Conservation (phyloP, 2,329 filamentous ascomycete genomes). For the Xylariaceae sp. region DNA sequence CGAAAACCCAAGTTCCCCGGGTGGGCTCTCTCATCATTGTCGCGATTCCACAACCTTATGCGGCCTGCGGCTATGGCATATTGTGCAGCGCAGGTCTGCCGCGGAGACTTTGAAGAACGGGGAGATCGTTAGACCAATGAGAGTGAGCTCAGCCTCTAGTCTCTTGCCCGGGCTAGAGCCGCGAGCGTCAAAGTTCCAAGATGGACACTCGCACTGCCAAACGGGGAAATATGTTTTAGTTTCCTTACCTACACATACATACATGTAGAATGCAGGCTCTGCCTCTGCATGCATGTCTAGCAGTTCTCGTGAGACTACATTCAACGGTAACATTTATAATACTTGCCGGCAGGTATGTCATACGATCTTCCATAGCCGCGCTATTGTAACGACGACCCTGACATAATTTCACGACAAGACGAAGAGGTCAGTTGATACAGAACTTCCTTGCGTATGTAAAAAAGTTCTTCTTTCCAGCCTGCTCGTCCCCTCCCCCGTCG, state of each 20-base stretch:
- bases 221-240: not conserved
- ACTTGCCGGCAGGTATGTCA: not conserved
- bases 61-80: not conserved
- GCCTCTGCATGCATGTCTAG: not conserved
- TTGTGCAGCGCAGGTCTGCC: not conserved
- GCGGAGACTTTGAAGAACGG: not conserved
- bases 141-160: not conserved
- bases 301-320: not conserved
- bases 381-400: not conserved
- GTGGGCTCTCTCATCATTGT: not conserved
- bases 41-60: not conserved
- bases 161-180: not conserved
- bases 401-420: not conserved
- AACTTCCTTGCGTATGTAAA: not conserved
- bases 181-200: not conserved
- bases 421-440: not conserved
- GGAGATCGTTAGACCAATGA: not conserved
- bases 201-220: not conserved
- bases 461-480: not conserved
- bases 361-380: not conserved
- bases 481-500: not conserved
- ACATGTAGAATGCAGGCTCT: not conserved
- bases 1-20: not conserved
- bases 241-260: not conserved
- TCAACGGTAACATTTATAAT: not conserved